Percentiles rank a stretch among this genome's conserved stretches.
These are phyloP conservation scores for Colletotrichum phormii DNA, from an alignment of 2,329 filamentous ascomycete genomes.

Conservation along the genomic window DNA sequence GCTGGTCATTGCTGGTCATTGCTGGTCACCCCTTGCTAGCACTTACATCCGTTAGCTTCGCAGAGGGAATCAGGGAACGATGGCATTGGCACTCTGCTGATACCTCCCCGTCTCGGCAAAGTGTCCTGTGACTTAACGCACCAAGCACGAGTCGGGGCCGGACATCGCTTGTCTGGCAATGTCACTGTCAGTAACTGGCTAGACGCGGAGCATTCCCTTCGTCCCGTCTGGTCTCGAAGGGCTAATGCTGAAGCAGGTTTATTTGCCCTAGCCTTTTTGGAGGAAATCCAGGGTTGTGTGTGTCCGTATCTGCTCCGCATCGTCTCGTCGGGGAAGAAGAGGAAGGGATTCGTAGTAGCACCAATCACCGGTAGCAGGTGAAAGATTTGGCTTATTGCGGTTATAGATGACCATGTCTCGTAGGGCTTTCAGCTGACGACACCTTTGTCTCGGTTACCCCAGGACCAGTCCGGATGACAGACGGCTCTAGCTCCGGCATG, in stretches of 20 bases:
- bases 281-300: neutral
- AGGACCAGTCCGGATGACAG: neutral
- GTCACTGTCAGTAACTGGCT: neutral
- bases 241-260: neutral
- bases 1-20: neutral
- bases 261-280: neutral
- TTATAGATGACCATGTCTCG: neutral
- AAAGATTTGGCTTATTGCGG: neutral
- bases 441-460: neutral
- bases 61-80: neutral
- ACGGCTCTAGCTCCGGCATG: neutral
- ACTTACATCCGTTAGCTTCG: neutral
- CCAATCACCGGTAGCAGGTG: neutral
- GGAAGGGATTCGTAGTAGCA: neutral
- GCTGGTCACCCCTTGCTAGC: conserved; percentile 11
- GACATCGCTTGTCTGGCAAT: neutral
- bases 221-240: neutral
- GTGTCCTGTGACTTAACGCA: conserved; percentile 13
- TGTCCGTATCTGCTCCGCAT: neutral
- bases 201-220: neutral
- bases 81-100: conserved; percentile 15
- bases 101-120: conserved; percentile 23
- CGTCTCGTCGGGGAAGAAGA: neutral
- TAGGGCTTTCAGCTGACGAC: conserved; percentile 10
- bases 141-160: neutral